Evolutionary conservation across 768 basidiomycete species (phyloP).

Genomic region (Pisolithus sp.): DNA sequence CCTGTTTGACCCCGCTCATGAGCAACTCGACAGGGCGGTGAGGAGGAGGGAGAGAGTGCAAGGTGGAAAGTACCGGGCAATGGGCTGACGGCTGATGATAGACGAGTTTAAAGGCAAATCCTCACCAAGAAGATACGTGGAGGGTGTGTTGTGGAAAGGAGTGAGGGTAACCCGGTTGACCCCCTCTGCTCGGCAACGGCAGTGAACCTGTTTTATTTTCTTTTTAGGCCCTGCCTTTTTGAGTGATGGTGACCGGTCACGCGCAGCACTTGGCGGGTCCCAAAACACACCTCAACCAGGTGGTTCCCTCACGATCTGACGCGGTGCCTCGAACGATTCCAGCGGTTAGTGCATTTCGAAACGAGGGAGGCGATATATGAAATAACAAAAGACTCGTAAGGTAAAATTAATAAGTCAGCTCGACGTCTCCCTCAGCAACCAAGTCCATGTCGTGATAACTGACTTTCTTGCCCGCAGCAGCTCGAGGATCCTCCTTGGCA

Average conservation of each 20-base stretch:
- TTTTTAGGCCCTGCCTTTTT: slow-evolving; percentile 1
- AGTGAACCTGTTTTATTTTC: background rate
- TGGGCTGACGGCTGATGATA: slow-evolving; percentile 1
- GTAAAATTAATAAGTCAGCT: slow-evolving; percentile 38
- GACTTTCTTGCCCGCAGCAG: slow-evolving; percentile 80
- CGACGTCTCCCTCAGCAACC: slow-evolving; percentile 76
- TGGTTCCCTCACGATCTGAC: background rate
- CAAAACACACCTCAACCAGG: background rate
- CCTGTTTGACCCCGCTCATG: slow-evolving; percentile 28
- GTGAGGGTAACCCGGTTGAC: slow-evolving; percentile 7
- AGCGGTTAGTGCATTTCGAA: slow-evolving; percentile 20
- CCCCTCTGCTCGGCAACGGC: slow-evolving; percentile 21
- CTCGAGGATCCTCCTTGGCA: slow-evolving; percentile 88
- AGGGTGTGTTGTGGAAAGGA: slow-evolving; percentile 5
- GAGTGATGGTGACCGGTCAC: slow-evolving; percentile 22
- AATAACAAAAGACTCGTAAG: slow-evolving; percentile 19
- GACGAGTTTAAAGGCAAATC: slow-evolving; percentile 7
- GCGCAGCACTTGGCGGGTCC: slow-evolving; percentile 3
- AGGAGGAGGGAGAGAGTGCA: slow-evolving; percentile 3
- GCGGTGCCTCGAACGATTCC: background rate
- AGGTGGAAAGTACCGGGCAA: slow-evolving; percentile 13
- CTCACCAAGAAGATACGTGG: slow-evolving; percentile 26
- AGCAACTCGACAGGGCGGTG: background rate
- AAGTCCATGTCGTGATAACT: slow-evolving; percentile 96
- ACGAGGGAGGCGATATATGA: slow-evolving; percentile 16